Percentiles rank a stretch among this genome's conserved stretches.
Conservation (phyloP, 2,329 filamentous ascomycete genomes). For the Cladosporium austrohemisphaericum region DNA sequence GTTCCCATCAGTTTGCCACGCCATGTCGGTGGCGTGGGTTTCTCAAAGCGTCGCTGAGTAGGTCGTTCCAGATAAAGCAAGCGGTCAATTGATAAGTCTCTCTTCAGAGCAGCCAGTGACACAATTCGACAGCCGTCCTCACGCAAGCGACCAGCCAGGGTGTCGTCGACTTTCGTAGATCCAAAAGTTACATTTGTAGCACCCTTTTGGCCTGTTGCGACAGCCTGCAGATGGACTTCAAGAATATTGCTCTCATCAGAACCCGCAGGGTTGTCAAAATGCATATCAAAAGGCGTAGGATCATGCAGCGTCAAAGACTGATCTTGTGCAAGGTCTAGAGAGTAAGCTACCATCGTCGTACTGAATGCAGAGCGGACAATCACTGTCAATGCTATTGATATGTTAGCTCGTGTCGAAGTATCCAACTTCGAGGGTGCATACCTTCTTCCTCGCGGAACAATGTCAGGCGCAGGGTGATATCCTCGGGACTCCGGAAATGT, state of each 20-base stretch:
- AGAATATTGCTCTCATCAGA: constrained; percentile 25
- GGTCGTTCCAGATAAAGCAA: constrained; percentile 10
- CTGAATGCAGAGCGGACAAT: constrained; percentile 2
- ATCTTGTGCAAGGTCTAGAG: neutral
- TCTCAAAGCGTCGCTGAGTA: neutral
- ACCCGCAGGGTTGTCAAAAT: neutral
- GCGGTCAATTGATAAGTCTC: constrained; percentile 16
- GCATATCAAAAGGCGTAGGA: neutral
- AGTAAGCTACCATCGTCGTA: neutral
- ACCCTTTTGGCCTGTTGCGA: constrained; percentile 11
- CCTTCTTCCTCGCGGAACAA: constrained; percentile 31
- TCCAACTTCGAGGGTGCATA: constrained; percentile 31
- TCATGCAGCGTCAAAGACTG: neutral
- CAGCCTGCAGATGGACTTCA: neutral
- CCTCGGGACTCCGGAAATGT: constrained; percentile 54
- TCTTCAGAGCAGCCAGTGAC: constrained; percentile 14
- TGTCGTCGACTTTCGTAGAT: neutral
- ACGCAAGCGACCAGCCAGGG: constrained; percentile 10
- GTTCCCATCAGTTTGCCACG: constrained; percentile 16
- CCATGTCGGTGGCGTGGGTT: constrained; percentile 21
- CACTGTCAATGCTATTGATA: neutral
- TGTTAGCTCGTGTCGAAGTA: constrained; percentile 27
- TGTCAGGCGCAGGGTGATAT: constrained; percentile 46
- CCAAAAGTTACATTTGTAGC: too few relatives aligned
- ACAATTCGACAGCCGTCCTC: constrained; percentile 16